phyloP scores from a whole-genome alignment of 768 basidiomycete species.

The Hypsizygus marmoreus region DNA sequence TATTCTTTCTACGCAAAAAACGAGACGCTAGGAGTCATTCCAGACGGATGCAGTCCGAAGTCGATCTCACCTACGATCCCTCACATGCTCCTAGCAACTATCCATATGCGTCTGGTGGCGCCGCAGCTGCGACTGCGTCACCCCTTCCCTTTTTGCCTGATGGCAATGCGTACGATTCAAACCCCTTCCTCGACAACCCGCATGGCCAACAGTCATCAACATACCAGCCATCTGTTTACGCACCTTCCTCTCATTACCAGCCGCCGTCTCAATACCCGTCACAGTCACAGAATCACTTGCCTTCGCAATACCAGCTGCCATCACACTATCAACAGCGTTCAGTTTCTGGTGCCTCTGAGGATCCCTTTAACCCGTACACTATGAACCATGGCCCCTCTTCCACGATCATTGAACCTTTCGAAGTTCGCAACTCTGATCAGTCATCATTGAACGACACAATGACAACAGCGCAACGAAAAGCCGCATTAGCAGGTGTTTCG shows the following conservation, averaged over 20 bases:
- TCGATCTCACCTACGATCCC: constrained; percentile 43
- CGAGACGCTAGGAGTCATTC: constrained; percentile 28
- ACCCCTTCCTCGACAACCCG: constrained; percentile 29
- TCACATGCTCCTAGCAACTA: constrained; percentile 20
- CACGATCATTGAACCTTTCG: constrained; percentile 23
- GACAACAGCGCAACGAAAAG: constrained; percentile 53
- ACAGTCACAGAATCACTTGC: constrained; percentile 21
- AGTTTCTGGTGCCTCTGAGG: constrained; percentile 17
- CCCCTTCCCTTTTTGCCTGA: constrained; percentile 6
- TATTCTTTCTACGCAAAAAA: constrained; percentile 50
- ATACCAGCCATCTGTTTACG: constrained; percentile 16
- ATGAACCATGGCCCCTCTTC: constrained; percentile 16
- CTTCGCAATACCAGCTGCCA: constrained; percentile 22
- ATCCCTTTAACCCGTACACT: constrained; percentile 26
- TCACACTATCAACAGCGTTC: constrained; percentile 25
- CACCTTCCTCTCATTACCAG: constrained; percentile 12
- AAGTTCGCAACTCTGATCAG: constrained; percentile 16
- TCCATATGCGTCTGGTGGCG: constrained; percentile 31
- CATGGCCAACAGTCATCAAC: constrained; percentile 13
- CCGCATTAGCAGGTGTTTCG: constrained; percentile 50
- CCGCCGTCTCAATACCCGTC: constrained; percentile 13
- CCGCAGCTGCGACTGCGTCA: constrained; percentile 14
- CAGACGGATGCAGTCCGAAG: constrained; percentile 33
- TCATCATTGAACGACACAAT: constrained; percentile 22
- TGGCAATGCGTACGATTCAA: constrained; percentile 11